Evolutionary conservation across 768 basidiomycete genomes (phyloP), one percentile per base, ranked within the genome.

Genomic region (Aureoboletus auriporus): DNA sequence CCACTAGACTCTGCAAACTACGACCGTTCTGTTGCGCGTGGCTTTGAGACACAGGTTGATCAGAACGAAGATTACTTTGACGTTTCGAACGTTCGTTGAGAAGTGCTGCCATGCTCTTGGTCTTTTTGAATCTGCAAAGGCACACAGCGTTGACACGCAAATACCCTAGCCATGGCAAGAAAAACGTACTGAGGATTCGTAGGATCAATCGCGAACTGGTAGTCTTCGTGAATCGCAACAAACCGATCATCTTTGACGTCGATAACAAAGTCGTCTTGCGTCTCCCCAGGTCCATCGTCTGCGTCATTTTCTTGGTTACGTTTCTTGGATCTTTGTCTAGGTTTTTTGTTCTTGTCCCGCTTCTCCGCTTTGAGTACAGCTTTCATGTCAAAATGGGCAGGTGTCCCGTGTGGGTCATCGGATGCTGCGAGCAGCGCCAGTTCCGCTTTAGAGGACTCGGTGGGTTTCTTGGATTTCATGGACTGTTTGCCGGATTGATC

Each of bases 141-240:
- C 20, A 48, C 13, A 11, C 12, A 28, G 42, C 40, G 23, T 57
- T 6, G 31, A 14, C n/a, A 9, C 12, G 17, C 31, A 40, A 28
- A 30, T 20, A 12, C 8, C 8, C 16, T 37, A 11, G 9, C 2
- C 4, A 16, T 17, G 39, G 28, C 26, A 38, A 14, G 2, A 38
- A 30, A 34, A 48, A 28, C 93, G 55, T 62, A 96, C 95, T 84
- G 89, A 64, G 95, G 93, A 69, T 97, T 89, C 45, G 82, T 89
- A 16, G 96, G 95, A 67, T 99, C 96, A 55, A 99, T 93, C 0
- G 95, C 94, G 55, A 90, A 98, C 29, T 84, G 79, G 58, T 90
- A 83, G 60, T 97, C 87, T 57, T 96, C 91, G 58, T 93, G 88
- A 38, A 98, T 62, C 17, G 79, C 84, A 62, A 81, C 81, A 76